These are phyloP conservation scores for Mucor velutinosus DNA, from an alignment of 371 early-diverging fungal genomes.

Conservation along the genomic window DNA sequence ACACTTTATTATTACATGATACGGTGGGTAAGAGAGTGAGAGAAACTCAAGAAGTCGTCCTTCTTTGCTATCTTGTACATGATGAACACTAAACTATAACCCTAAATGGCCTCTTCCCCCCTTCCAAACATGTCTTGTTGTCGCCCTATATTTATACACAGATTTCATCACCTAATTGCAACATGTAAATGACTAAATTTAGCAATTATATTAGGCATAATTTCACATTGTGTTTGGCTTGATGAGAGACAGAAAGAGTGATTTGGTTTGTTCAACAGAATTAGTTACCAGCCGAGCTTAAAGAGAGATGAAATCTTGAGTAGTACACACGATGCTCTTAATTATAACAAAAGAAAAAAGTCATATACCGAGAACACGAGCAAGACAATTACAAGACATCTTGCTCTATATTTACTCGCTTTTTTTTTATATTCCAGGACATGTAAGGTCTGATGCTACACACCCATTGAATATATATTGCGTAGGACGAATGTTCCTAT, in stretches of 20 bases:
- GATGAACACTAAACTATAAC: neutral
- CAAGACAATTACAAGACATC: neutral
- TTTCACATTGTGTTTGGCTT: too few species aligned
- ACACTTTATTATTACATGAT: slow-evolving; percentile 3
- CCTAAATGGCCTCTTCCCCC: neutral
- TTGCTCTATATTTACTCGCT: neutral
- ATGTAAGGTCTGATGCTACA: neutral
- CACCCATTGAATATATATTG: neutral
- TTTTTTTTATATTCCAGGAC: neutral
- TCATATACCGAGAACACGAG: slow-evolving; percentile 2
- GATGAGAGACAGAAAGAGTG: too few species aligned
- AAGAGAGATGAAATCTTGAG: neutral
- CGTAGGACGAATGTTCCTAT: neutral
- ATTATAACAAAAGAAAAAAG: neutral
- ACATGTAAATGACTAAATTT: neutral
- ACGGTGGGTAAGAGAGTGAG: neutral
- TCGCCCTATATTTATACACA: neutral
- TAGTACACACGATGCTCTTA: neutral
- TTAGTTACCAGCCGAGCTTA: neutral
- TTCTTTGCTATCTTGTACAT: neutral
- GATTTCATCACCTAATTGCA: neutral
- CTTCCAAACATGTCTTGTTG: neutral
- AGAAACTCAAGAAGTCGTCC: neutral
- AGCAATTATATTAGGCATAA: neutral
- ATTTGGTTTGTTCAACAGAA: neutral